Conservation (phyloP, 2,329 filamentous ascomycete genomes). For the Fusarium anthophilum region DNA sequence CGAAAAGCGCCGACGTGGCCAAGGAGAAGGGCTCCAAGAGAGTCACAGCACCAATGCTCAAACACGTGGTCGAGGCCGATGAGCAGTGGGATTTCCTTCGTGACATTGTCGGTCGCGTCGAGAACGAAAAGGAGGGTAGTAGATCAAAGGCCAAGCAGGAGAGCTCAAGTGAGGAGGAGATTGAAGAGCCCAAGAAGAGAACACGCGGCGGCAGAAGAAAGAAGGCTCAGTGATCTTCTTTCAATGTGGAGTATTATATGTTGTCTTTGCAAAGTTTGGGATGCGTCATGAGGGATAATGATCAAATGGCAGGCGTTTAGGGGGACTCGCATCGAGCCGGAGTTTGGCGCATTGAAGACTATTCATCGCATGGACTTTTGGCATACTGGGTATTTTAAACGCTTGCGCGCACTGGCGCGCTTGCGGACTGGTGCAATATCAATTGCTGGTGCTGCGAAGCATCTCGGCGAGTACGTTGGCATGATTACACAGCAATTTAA, state of each 20-base stretch:
- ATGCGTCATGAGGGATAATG: conserved; percentile 42
- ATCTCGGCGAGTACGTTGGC: neutral
- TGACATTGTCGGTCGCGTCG: conserved; percentile 89
- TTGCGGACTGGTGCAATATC: neutral
- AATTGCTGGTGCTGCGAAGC: neutral
- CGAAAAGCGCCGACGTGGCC: conserved; percentile 86
- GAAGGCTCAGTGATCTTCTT: conserved; percentile 51
- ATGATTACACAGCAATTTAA: neutral
- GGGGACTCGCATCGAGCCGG: conserved; percentile 39
- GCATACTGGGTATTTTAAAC: conserved; percentile 18
- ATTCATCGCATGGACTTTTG: conserved; percentile 25
- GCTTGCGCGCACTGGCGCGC: conserved; percentile 6
- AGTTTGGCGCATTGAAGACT: conserved; percentile 38
- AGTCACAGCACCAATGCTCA: conserved; percentile 89
- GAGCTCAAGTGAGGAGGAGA: conserved; percentile 63
- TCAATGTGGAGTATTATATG: neutral
- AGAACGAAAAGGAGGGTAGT: conserved; percentile 61
- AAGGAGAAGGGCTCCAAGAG: conserved; percentile 85
- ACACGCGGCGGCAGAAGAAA: conserved; percentile 59
- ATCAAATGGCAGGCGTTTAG: conserved; percentile 41
- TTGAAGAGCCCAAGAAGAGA: conserved; percentile 60
- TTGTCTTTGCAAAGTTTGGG: conserved; percentile 4
- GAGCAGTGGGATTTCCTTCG: conserved; percentile 94
- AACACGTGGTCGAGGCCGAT: conserved; percentile 86
- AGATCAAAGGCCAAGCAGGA: conserved; percentile 58